phyloP scores from a whole-genome alignment of 805 yeast genomes.

The Lipomyces yamadae region DNA sequence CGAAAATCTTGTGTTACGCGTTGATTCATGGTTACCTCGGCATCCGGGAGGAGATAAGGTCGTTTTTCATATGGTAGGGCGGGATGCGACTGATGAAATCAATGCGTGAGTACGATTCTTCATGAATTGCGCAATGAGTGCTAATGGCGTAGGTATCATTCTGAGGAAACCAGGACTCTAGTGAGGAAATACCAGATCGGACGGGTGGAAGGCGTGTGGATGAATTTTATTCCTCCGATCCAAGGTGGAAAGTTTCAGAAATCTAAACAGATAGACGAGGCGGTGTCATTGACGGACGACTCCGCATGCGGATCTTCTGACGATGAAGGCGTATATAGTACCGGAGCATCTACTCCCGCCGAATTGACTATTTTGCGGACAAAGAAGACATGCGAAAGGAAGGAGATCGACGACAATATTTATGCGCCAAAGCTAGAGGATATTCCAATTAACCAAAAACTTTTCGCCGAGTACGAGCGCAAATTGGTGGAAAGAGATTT shows the following conservation, averaged over 20 bases:
- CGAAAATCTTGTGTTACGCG: constrained; percentile 61
- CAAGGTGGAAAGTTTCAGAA: constrained; percentile 67
- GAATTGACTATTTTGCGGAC: not conserved
- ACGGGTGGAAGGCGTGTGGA: constrained; percentile 66
- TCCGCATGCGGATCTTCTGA: constrained; percentile 6
- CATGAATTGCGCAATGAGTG: not conserved
- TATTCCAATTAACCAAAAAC: constrained; percentile 39
- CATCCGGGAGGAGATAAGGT: constrained; percentile 95
- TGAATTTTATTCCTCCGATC: constrained; percentile 80
- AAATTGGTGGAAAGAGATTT: constrained; percentile 60
- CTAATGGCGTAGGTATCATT: constrained; percentile 55
- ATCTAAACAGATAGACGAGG: constrained; percentile 13
- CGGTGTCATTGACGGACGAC: constrained; percentile 14
- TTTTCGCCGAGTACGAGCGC: constrained; percentile 64
- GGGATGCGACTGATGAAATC: constrained; percentile 92
- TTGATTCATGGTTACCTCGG: constrained; percentile 69
- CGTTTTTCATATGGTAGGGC: constrained; percentile 79
- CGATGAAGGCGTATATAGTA: not conserved
- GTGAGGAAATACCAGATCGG: constrained; percentile 72
- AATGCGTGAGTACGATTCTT: constrained; percentile 50
- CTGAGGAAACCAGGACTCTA: constrained; percentile 57
- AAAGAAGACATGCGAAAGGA: not conserved
- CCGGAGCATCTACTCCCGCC: not conserved
- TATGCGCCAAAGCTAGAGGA: constrained; percentile 35
- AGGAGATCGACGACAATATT: constrained; percentile 23